Percentiles rank a stretch among this genome's conserved stretches.
phyloP scores from a whole-genome alignment of 805 yeast species.

The Blastobotrys terrestris region DNA sequence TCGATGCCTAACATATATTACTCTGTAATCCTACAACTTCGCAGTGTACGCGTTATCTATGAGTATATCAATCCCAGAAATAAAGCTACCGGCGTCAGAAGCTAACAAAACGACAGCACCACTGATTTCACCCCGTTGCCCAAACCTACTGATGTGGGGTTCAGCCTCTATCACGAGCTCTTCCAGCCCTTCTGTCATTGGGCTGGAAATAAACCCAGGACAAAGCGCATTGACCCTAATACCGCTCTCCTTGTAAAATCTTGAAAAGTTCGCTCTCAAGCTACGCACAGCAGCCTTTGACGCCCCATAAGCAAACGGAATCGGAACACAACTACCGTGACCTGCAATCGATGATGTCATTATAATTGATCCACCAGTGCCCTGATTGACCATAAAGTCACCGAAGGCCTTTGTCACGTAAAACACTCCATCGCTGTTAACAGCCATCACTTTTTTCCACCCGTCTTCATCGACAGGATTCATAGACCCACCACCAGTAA shows the following conservation, averaged over 20 bases:
- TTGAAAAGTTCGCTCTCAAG: slow-evolving; percentile 5
- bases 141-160: background rate
- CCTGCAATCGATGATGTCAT: slow-evolving; percentile 6
- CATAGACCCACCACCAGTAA: slow-evolving; percentile 38
- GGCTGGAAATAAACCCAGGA: slow-evolving; percentile 40
- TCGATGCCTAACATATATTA: no score
- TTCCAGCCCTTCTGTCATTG: slow-evolving; percentile 2
- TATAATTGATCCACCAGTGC: slow-evolving; percentile 7
- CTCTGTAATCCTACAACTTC: no score
- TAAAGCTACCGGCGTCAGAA: slow-evolving; percentile 2
- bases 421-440: slow-evolving; percentile 7
- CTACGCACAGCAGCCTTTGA: slow-evolving; percentile 6
- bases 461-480: background rate
- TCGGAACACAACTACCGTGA: slow-evolving; percentile 27
- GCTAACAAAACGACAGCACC: slow-evolving; percentile 3
- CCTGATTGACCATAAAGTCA: slow-evolving; percentile 7
- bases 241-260: slow-evolving; percentile 3
- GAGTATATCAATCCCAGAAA: slow-evolving; percentile 4
- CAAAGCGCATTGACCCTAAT: slow-evolving; percentile 45
- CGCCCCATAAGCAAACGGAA: slow-evolving; percentile 1
- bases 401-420: slow-evolving; percentile 6
- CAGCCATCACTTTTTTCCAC: slow-evolving; percentile 3
- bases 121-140: slow-evolving; percentile 4
- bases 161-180: slow-evolving; percentile 22
- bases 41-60: no score